A percentile compares a stretch with the other conserved stretches of the same genome.
Conservation (phyloP, 345 rosid genomes). For the Jatropha curcas region DNA sequence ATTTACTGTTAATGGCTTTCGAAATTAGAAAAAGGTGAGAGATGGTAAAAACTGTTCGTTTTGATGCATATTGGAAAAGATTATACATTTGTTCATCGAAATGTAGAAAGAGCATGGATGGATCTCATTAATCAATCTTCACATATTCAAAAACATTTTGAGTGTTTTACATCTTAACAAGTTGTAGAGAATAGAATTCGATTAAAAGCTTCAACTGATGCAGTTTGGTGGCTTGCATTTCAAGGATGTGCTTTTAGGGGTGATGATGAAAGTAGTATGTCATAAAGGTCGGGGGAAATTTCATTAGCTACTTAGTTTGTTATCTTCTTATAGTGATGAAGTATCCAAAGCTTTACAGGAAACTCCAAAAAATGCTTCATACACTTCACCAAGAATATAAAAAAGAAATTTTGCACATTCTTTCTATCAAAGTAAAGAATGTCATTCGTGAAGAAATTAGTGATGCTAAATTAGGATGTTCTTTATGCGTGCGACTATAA, state of each 20-base stretch:
- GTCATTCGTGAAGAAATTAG: background rate
- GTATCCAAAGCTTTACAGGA: background rate
- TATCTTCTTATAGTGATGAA: background rate
- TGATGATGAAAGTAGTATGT: background rate
- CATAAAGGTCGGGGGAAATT: background rate
- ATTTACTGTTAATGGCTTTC: background rate
- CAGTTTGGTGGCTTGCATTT: background rate
- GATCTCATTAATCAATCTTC: background rate
- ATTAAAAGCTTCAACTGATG: background rate
- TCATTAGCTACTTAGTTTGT: background rate
- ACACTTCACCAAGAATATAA: background rate
- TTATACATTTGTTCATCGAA: background rate
- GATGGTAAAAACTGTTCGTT: background rate
- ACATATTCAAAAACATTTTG: background rate
- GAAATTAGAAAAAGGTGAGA: background rate
- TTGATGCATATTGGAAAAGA: background rate
- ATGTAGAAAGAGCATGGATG: background rate
- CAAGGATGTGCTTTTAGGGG: constrained; percentile 13
- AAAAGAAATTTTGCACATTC: background rate
- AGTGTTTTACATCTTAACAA: background rate
- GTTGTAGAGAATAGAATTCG: background rate
- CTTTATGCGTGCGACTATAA: too few relatives aligned
- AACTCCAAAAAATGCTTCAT: background rate
- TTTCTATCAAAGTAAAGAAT: background rate
- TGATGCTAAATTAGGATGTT: constrained; percentile 4